A percentile compares a stretch with the other conserved stretches of the same genome.
These are phyloP conservation scores for Hyphodiscus hymeniophilus DNA, from an alignment of 495 filamentous ascomycete genomes.

Conservation along the genomic window DNA sequence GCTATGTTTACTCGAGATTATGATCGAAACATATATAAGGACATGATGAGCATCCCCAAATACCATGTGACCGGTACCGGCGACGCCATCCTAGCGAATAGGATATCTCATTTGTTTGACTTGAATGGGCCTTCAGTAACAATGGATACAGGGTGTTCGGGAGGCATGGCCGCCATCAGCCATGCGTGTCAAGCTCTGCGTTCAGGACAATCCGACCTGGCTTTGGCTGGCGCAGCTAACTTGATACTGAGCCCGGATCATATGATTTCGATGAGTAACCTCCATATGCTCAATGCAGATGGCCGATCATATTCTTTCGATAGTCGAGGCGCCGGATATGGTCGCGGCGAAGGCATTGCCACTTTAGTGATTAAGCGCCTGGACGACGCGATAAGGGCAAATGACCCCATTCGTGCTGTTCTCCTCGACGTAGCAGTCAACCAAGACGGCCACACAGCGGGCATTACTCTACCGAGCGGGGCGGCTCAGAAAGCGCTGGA, in stretches of 20 bases:
- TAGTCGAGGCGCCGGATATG: constrained; percentile 53
- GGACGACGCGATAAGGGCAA: constrained; percentile 42
- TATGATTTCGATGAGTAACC: neutral
- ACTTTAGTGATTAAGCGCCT: constrained; percentile 53
- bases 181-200: constrained; percentile 74
- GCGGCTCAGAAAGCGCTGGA: constrained; percentile 50
- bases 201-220: constrained; percentile 36
- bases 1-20: constrained; percentile 26
- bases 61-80: constrained; percentile 28
- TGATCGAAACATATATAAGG: constrained; percentile 11
- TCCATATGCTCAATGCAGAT: constrained; percentile 7
- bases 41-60: constrained; percentile 9
- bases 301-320: constrained; percentile 52
- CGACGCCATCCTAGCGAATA: neutral
- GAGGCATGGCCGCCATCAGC: constrained; percentile 50
- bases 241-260: constrained; percentile 1
- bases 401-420: constrained; percentile 50
- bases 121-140: constrained; percentile 41
- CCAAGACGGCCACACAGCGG: constrained; percentile 51
- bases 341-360: constrained; percentile 52
- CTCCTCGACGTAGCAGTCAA: constrained; percentile 54
- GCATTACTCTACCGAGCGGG: constrained; percentile 51
- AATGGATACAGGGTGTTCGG: constrained; percentile 83
- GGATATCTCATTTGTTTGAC: constrained; percentile 13
- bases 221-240: constrained; percentile 27